Conservation (phyloP, 331 rosid species). For the Spiraea crenata region DNA sequence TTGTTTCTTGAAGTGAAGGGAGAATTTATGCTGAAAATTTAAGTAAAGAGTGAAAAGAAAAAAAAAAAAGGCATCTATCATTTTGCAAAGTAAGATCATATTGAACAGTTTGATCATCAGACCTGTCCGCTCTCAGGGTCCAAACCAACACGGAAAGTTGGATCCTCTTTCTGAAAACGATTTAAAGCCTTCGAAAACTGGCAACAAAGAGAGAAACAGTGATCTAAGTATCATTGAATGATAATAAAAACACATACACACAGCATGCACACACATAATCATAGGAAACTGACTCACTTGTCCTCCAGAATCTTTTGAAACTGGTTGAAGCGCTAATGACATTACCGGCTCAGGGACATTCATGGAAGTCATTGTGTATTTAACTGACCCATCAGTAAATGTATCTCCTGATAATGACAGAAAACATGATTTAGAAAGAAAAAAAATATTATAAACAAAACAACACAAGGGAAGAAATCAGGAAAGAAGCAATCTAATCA, state of each 20-base stretch:
- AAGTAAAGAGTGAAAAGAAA: not conserved
- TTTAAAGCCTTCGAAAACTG: constrained; percentile 97
- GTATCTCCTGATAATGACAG: constrained; percentile 74
- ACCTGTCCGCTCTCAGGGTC: constrained; percentile 99
- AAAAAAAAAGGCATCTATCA: too few relatives aligned
- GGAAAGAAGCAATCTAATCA: constrained; percentile 12
- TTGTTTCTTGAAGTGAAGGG: constrained; percentile 15
- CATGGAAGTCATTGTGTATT: constrained; percentile 97
- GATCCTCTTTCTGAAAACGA: constrained; percentile 95
- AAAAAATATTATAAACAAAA: not conserved
- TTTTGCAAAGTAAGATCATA: not conserved
- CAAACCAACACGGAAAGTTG: constrained; percentile 96
- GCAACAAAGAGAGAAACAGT: constrained; percentile 14
- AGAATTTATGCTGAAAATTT: not conserved
- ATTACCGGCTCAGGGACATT: constrained; percentile 98
- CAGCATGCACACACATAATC: constrained; percentile 5
- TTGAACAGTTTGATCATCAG: constrained; percentile 19
- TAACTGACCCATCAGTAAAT: constrained; percentile 89
- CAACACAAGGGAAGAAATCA: constrained; percentile 5
- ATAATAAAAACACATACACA: not conserved
- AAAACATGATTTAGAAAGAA: constrained; percentile 16
- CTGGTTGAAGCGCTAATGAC: constrained; percentile 98
- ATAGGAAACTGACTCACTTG: constrained; percentile 59
- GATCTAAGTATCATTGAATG: constrained; percentile 13
- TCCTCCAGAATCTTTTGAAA: constrained; percentile 96